These are phyloP conservation scores for Annulohypoxylon nitens DNA, from an alignment of 495 filamentous ascomycete species.

Conservation along the genomic window DNA sequence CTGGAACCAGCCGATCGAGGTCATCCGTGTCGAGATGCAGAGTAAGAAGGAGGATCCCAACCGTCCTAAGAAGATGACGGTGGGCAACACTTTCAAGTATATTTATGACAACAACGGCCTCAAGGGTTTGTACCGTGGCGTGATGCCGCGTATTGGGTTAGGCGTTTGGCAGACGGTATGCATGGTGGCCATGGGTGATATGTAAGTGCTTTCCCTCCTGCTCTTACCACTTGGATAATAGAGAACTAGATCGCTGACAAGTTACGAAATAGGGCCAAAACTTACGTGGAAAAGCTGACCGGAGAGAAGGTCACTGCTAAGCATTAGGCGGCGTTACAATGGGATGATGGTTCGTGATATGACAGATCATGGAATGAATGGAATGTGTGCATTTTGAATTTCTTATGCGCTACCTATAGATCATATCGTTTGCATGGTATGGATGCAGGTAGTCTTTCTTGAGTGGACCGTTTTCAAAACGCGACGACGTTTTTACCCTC, in stretches of 20 bases:
- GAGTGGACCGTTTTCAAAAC: not conserved
- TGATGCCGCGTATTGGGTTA: constrained; percentile 91
- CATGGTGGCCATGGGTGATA: constrained; percentile 99
- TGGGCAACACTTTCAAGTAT: constrained; percentile 90
- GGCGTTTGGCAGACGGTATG: constrained; percentile 99
- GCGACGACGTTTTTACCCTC: constrained; percentile 6
- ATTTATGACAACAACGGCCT: constrained; percentile 91
- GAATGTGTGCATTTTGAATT: constrained; percentile 23
- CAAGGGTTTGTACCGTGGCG: constrained; percentile 95
- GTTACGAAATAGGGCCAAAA: constrained; percentile 81
- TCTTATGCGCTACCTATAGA: constrained; percentile 18
- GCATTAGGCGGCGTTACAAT: constrained; percentile 75
- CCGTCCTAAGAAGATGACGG: constrained; percentile 97
- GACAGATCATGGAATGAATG: constrained; percentile 32
- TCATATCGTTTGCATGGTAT: constrained; percentile 6
- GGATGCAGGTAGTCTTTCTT: not conserved
- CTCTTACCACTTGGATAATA: not conserved
- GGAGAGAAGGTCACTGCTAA: constrained; percentile 95
- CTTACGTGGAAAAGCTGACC: constrained; percentile 96
- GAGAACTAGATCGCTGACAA: constrained; percentile 39
- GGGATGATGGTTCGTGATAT: constrained; percentile 37
- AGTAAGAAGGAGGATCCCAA: constrained; percentile 98
- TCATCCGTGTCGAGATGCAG: constrained; percentile 99
- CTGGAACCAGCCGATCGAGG: constrained; percentile 99
- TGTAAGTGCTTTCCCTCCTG: constrained; percentile 71